Evolutionary conservation across 2,329 filamentous ascomycete species (phyloP).

Genomic region (Botrytis deweyae): DNA sequence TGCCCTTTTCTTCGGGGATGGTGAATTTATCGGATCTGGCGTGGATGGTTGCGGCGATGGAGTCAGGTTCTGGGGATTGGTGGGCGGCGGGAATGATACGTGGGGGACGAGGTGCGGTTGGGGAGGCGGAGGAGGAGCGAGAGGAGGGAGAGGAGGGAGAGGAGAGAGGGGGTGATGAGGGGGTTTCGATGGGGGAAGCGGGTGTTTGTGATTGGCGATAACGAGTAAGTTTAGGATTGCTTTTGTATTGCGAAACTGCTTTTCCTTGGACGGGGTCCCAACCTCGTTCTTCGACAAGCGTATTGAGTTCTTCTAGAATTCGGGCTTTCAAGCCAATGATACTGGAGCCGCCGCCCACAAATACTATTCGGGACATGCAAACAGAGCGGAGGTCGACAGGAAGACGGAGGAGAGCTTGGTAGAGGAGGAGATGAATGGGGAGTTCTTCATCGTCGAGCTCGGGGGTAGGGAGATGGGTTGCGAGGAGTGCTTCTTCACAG

Average conservation of each 20-base stretch:
- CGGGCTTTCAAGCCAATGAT: conserved; percentile 78
- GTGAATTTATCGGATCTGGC: conserved; percentile 45
- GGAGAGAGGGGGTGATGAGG: neutral
- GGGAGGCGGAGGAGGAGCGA: neutral
- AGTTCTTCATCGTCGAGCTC: conserved; percentile 86
- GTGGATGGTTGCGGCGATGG: conserved; percentile 58
- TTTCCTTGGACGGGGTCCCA: conserved; percentile 67
- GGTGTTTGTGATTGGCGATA: neutral
- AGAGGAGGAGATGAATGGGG: conserved; percentile 73
- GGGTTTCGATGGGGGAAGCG: neutral
- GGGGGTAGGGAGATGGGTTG: conserved; percentile 49
- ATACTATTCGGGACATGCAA: conserved; percentile 86
- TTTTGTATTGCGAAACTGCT: conserved; percentile 17
- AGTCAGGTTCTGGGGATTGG: conserved; percentile 51
- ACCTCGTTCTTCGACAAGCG: conserved; percentile 64
- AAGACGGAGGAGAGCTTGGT: conserved; percentile 70
- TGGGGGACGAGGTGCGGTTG: conserved; percentile 1
- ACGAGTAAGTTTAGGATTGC: conserved; percentile 6
- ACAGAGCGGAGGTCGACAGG: conserved; percentile 78
- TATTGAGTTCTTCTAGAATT: conserved; percentile 71
- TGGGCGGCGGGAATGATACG: conserved; percentile 25
- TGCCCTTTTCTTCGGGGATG: conserved; percentile 51
- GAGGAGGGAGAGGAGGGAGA: neutral
- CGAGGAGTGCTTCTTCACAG: conserved; percentile 75
- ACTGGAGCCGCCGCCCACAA: conserved; percentile 77